Evolutionary conservation across 805 yeast species (phyloP).

Genomic region (Myxozyma geophila): DNA sequence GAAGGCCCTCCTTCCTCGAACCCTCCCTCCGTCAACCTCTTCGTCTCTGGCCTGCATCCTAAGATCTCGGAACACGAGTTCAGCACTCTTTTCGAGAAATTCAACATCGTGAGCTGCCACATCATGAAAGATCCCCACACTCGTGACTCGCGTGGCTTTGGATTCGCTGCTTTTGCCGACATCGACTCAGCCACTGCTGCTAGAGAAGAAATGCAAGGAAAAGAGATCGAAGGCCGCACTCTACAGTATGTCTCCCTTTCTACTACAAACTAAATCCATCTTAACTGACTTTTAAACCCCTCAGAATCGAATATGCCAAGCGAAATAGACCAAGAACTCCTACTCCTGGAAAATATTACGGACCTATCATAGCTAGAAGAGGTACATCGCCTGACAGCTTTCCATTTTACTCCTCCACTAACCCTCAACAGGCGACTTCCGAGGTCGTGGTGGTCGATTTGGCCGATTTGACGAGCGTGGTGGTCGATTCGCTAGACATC

Average conservation of each 20-base stretch:
- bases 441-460: conserved; percentile 27
- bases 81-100: conserved; percentile 40
- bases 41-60: conserved; percentile 45
- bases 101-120: conserved; percentile 43
- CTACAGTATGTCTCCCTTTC: conserved; percentile 41
- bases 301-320: conserved; percentile 52
- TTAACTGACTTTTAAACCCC: neutral
- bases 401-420: neutral
- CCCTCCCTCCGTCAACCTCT: conserved; percentile 38
- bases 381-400: neutral
- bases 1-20: neutral
- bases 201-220: conserved; percentile 51
- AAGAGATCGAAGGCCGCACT: conserved; percentile 49
- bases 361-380: conserved; percentile 35
- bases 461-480: conserved; percentile 24
- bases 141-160: conserved; percentile 55
- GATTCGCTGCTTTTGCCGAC: conserved; percentile 54
- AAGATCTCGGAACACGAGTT: conserved; percentile 41
- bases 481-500: neutral
- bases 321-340: conserved; percentile 48
- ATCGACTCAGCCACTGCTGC: conserved; percentile 54
- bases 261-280: neutral
- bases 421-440: conserved; percentile 5
- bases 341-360: conserved; percentile 47
- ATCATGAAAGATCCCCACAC: conserved; percentile 54